Conservation (phyloP, 2,329 filamentous ascomycete genomes). For the Colletotrichum sp. region DNA sequence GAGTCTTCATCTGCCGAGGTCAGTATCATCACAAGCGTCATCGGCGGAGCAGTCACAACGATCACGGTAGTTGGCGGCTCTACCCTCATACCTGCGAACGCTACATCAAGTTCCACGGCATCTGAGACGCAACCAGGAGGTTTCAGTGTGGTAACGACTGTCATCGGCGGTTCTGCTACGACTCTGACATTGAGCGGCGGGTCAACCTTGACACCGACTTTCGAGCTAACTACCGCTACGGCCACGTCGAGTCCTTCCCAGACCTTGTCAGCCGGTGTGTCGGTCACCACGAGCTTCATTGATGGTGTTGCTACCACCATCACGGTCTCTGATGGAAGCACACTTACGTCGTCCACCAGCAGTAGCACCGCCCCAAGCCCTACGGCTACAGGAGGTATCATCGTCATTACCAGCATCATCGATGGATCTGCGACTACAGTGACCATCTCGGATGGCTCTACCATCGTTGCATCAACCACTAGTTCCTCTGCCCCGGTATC, state of each 20-base stretch:
- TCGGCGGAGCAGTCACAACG: background rate
- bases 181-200: background rate
- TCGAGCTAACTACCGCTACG: background rate
- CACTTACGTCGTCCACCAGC: background rate
- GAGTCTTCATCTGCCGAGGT: background rate
- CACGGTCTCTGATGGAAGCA: background rate
- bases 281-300: background rate
- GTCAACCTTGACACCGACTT: background rate
- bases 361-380: background rate
- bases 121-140: background rate
- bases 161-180: background rate
- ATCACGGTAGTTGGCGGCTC: background rate
- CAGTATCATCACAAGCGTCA: background rate
- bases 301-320: background rate
- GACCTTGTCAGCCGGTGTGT: background rate
- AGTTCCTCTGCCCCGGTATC: background rate
- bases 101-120: background rate
- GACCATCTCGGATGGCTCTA: background rate
- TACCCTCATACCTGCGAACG: background rate
- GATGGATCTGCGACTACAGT: background rate
- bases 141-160: background rate
- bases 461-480: background rate
- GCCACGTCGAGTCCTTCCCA: background rate
- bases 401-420: background rate
- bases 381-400: background rate